Conservation (phyloP, 345 rosid genomes). For the Luvunga scandens region DNA sequence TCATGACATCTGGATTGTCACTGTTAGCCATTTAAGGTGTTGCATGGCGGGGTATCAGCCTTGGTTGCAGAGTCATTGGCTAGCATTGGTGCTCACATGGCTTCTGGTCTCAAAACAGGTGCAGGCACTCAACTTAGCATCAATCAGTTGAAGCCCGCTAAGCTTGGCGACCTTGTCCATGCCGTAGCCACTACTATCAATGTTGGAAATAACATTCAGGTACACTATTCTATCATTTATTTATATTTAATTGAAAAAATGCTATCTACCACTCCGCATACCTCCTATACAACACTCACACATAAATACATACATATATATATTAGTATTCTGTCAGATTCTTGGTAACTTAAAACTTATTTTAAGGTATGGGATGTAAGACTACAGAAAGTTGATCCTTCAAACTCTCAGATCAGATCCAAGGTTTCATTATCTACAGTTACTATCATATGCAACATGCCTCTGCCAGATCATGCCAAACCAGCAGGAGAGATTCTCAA, state of each 20-base stretch:
- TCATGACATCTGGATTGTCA: neutral
- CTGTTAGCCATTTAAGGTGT: constrained; percentile 83
- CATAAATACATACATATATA: too few species aligned
- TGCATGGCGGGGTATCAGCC: constrained; percentile 96
- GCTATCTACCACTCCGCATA: too few species aligned
- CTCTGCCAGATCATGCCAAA: constrained; percentile 60
- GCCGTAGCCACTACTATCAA: constrained; percentile 74
- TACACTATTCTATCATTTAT: neutral
- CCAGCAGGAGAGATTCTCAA: constrained; percentile 45
- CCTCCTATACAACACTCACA: too few species aligned
- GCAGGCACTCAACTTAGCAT: constrained; percentile 90
- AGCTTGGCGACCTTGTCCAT: constrained; percentile 60
- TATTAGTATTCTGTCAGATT: neutral
- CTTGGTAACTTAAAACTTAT: neutral
- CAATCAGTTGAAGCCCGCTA: constrained; percentile 74
- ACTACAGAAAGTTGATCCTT: constrained; percentile 53
- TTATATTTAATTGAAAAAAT: too few species aligned
- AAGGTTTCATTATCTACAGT: constrained; percentile 66
- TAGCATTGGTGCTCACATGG: constrained; percentile 90
- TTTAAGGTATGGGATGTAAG: constrained; percentile 83
- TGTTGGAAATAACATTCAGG: constrained; percentile 78
- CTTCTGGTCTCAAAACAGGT: constrained; percentile 66
- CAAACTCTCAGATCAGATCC: constrained; percentile 33
- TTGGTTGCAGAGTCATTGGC: constrained; percentile 81
- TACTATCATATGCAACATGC: constrained; percentile 66